Conservation (phyloP, 2,329 filamentous ascomycete species). For the Helicocarpus griseus region DNA sequence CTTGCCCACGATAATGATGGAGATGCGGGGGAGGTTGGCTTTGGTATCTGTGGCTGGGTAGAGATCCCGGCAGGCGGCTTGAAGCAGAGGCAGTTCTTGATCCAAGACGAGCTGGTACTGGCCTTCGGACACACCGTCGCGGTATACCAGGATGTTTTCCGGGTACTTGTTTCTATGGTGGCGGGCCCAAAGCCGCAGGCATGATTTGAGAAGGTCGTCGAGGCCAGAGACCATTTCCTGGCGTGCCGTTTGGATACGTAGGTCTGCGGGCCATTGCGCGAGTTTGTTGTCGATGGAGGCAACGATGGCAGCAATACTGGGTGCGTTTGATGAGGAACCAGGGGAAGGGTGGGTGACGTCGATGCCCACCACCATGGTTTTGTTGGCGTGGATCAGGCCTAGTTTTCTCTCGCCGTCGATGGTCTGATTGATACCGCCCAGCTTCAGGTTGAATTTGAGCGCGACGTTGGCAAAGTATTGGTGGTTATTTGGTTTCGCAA, state of each 20-base stretch:
- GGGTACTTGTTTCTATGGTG: conserved; percentile 50
- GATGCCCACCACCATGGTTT: conserved; percentile 79
- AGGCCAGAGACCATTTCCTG: conserved; percentile 65
- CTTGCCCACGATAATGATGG: conserved; percentile 75
- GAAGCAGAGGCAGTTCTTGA: conserved; percentile 48
- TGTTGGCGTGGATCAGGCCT: conserved; percentile 51
- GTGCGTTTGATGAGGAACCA: conserved; percentile 48
- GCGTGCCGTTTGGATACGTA: conserved; percentile 47
- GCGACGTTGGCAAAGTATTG: conserved; percentile 60
- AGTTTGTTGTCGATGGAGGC: conserved; percentile 61
- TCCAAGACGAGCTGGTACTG: conserved; percentile 64
- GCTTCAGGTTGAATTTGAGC: conserved; percentile 74
- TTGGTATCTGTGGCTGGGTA: conserved; percentile 47
- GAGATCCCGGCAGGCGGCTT: conserved; percentile 50
- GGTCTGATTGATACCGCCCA: conserved; percentile 62
- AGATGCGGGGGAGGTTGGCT: conserved; percentile 49
- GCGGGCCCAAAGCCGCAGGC: conserved; percentile 56
- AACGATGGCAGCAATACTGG: conserved; percentile 73
- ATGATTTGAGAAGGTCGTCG: conserved; percentile 51
- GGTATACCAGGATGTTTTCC: conserved; percentile 70
- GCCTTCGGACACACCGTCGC: conserved; percentile 81
- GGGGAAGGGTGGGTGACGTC: conserved; percentile 84
- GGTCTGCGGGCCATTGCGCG: conserved; percentile 66
- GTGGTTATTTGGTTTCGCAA: conserved; percentile 30
- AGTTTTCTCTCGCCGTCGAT: conserved; percentile 43